Evolutionary conservation across 768 basidiomycete species (phyloP), one percentile per base, ranked within the genome.

Genomic region (Mycena maculata): DNA sequence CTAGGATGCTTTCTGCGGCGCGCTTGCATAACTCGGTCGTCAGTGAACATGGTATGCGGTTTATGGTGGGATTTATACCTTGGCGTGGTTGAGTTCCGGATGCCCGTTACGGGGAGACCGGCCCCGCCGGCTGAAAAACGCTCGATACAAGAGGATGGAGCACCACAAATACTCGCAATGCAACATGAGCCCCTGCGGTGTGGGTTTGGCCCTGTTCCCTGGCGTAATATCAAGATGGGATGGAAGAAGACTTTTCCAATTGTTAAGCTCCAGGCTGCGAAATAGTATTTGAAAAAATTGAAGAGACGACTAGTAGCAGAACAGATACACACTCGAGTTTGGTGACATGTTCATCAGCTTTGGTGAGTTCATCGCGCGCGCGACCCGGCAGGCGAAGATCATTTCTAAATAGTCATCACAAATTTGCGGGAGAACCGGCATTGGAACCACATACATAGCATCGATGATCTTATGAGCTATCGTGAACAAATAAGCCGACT

Each of bases 71-170:
- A 23, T 10, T 22, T 25, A 9, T 44, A 70, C 68, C 68, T 72
- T 72, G 50, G 63, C 55, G 28, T 72, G 71, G 63, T 72, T 65
- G 15, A 72, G 49, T 20, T 66, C 44, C 9, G 45, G 25, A 13
- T 69, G 64, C 28, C 48, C 30, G 20, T 33, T 5, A 33, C 50
- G 55, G 1, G 63, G 47, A n/a, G n/a, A n/a, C n/a, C n/a, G n/a
- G n/a, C n/a, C n/a, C 5, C 65, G 62, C 8, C 65, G 68, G 60
- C 47, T 60, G 59, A 72, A 67, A 48, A 72, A 72, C 2, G 81
- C 81, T 11, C 81, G 77, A 55, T 83, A 79, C 0, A 84, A 76
- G 16, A 81, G 72, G 30, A 83, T 81, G 25, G 76, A 71, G 28
- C 76, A 67, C 76, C 81, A 82, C 73, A 78, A 77, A 60, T 79